phyloP scores from a whole-genome alignment of 768 basidiomycete species.

The Calocybe gangraenosa region DNA sequence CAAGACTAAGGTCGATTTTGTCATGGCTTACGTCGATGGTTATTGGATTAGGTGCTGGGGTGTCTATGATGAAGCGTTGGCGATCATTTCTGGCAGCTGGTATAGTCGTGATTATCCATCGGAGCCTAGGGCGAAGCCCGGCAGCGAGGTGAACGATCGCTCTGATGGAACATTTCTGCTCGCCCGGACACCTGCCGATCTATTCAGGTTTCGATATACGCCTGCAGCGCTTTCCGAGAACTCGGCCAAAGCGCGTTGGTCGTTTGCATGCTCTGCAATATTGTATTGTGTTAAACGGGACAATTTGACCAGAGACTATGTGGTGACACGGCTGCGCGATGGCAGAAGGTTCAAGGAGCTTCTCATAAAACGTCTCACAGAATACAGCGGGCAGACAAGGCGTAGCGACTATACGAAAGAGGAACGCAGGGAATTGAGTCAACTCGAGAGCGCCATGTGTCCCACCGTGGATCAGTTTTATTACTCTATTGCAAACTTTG shows the following conservation, averaged over 20 bases:
- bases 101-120: neutral
- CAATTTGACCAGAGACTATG: neutral
- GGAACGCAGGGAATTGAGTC: neutral
- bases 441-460: neutral
- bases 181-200: conserved; percentile 1
- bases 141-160: neutral
- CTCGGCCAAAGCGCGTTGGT: neutral
- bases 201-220: conserved; percentile 1
- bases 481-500: neutral
- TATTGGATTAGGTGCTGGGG: conserved; percentile 4
- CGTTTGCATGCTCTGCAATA: conserved; percentile 1
- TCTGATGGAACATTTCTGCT: conserved; percentile 1
- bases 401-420: neutral
- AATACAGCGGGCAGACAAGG: neutral
- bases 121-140: neutral
- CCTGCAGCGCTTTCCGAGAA: neutral
- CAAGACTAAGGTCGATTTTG: neutral
- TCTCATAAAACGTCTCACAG: neutral
- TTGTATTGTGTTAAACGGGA: neutral
- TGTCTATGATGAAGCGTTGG: neutral
- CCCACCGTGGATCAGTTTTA: conserved; percentile 2
- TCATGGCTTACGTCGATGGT: neutral
- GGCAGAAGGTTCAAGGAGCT: conserved; percentile 7
- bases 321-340: neutral
- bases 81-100: conserved; percentile 2